Evolutionary conservation across 2,329 filamentous ascomycete species (phyloP), one percentile per base, ranked within the genome.

Genomic region (Cytospora piceae): DNA sequence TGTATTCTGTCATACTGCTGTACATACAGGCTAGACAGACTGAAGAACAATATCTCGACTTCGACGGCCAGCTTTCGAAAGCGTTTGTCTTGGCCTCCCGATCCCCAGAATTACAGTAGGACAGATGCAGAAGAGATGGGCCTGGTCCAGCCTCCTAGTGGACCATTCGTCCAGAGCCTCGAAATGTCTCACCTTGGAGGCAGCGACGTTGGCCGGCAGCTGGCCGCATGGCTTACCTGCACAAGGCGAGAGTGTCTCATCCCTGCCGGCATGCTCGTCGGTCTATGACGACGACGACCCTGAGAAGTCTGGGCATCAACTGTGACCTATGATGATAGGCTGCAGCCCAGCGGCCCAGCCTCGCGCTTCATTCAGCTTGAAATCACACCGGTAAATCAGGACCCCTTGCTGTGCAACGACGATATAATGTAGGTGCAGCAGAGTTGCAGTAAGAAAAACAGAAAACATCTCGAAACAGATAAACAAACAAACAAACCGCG

Each of bases 1-100:
- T 49, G 46, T 49, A 6, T 49, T 4, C 15, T 49, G n/a, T 63
- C 60, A 39, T 34, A 57, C 60, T 54, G 49, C 53, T 54, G 49
- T 27, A 27, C 31, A 56, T 63, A 53, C 60, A 57, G 53, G n/a
- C 34, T 34, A 49, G 52, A 27, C n/a, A 53, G 17, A 22, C 52
- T 49, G 27, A 27, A 37, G 53, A 57, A 27, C 17, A n/a, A 1
- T 7, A 31, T 27, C 53, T 39, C 53, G 27, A 31, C 42, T 31
- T 20, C 34, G 17, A 29, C 29, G 39, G 37, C 34, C 39, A 57
- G 39, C 29, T 24, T 27, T 27, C 17, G 49, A 42, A 11, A 17
- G 22, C 14, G 42, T 11, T 24, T 12, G 27, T 32, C 39, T 42
- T 56, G 42, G 29, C 60, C 22, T 53, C 46, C 39, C 29, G 39